Conservation (phyloP, 176 grass and related monocot genomes). For the Musa itinerans region DNA sequence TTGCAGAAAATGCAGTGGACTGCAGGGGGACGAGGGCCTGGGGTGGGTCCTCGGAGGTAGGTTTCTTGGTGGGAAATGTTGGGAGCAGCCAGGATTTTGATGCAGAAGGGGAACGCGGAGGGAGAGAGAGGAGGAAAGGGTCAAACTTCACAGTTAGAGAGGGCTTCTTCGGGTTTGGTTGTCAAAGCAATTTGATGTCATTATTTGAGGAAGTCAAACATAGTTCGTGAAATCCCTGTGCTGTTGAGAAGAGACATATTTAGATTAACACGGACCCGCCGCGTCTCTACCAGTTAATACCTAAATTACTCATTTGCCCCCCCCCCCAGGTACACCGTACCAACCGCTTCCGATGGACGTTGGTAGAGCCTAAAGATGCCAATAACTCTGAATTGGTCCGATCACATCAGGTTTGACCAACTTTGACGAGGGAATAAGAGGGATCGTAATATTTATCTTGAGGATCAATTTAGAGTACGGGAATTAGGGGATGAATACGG, state of each 20-base stretch:
- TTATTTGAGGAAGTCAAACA: not conserved
- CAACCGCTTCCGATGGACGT: too few relatives aligned
- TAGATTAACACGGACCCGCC: not conserved
- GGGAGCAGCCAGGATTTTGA: too few relatives aligned
- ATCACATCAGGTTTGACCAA: too few relatives aligned
- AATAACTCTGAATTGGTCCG: too few relatives aligned
- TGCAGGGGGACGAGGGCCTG: too few relatives aligned
- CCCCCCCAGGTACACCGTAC: too few relatives aligned
- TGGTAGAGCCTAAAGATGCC: too few relatives aligned
- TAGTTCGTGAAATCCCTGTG: not conserved
- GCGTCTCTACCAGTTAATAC: not conserved
- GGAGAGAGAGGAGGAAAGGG: not conserved
- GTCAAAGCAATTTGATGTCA: not conserved
- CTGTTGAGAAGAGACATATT: not conserved
- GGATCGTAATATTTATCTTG: too few relatives aligned
- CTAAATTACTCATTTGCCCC: not conserved
- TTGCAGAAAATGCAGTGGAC: not conserved
- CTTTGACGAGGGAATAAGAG: too few relatives aligned
- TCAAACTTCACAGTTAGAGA: not conserved
- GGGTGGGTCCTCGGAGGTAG: not conserved
- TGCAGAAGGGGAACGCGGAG: not conserved
- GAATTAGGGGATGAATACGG: too few relatives aligned
- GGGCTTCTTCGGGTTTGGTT: not conserved
- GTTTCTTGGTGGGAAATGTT: not conserved
- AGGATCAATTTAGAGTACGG: too few relatives aligned